Base-by-base conservation (phyloP, 169 alveolate genomes). In the Plasmodium blacklocki region DNA sequence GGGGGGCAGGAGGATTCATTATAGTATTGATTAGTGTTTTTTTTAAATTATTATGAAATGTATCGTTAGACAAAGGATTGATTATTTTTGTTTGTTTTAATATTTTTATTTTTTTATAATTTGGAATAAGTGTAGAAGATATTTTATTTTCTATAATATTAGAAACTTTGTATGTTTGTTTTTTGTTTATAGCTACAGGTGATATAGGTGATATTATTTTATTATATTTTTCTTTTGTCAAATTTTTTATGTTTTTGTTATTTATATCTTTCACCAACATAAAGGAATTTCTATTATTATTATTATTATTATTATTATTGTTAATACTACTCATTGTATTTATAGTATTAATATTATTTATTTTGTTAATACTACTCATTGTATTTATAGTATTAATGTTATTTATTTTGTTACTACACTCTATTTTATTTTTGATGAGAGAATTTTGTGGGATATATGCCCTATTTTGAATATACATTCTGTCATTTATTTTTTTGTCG, bases 21-120 rank as follows among this genome's bases (percentile, higher is more conserved):
- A 78, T 78, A 58, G 78, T 78, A 21, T 78, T 47, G 67, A 78
- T 78, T 66, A 78, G 54, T n/a, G 58, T 66, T 58, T 18, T 78
- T 78, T 78, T 78, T 43, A 78, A 49, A 52, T 78, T 50, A 64
- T 66, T 29, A 32, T 78, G 78, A 66, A 78, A 78, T 15, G n/a
- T 66, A n/a, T 78, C 80, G 32, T 78, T 67, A 59, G 49, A 39
- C 71, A 32, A n/a, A 23, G 63, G 21, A n/a, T 18, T 75, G 14
- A 45, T 66, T 29, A 50, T 23, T 29, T 64, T 49, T 23, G 32
- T 50, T 62, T 56, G 15, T 39, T 39, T 39, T 39, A 39, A 39
- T 5, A 39, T 39, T 39, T 39, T 39, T 39, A 39, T 39, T 39
- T 39, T 39, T 39, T 39, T 39, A 39, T 39, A 39, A 39, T 32